phyloP scores from a whole-genome alignment of 192 early-diverging fungal genomes.

The Coemansia sp. region DNA sequence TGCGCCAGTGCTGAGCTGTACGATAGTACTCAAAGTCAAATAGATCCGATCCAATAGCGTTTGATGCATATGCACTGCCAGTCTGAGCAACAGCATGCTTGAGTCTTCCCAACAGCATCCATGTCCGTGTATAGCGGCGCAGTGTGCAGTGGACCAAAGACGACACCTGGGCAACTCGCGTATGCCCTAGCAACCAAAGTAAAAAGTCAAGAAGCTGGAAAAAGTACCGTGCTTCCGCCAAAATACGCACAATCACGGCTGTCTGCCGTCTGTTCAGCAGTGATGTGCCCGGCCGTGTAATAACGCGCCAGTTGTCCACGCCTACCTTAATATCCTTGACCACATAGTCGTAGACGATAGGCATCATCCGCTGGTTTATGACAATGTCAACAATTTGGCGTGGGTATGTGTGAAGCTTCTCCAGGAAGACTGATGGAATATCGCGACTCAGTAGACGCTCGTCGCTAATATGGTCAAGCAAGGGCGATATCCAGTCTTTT shows the following conservation, averaged over 20 bases:
- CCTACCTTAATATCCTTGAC: slow-evolving; percentile 54
- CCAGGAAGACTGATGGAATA: neutral
- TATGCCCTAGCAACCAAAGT: slow-evolving; percentile 42
- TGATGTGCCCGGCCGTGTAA: slow-evolving; percentile 72
- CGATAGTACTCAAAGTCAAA: slow-evolving; percentile 42
- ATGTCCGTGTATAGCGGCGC: slow-evolving; percentile 21
- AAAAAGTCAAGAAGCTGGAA: slow-evolving; percentile 39
- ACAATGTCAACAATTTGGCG: slow-evolving; percentile 30
- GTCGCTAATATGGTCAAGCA: slow-evolving; percentile 22
- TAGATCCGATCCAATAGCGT: slow-evolving; percentile 1
- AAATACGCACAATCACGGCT: slow-evolving; percentile 35
- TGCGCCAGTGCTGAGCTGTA: slow-evolving; percentile 27
- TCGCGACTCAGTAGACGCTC: slow-evolving; percentile 15
- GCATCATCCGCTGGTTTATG: slow-evolving; percentile 36
- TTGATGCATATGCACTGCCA: neutral
- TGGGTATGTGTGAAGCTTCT: slow-evolving; percentile 10
- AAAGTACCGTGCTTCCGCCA: slow-evolving; percentile 15
- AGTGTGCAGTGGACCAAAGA: slow-evolving; percentile 20
- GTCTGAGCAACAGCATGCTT: slow-evolving; percentile 4
- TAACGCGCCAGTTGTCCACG: slow-evolving; percentile 77
- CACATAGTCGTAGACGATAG: slow-evolving; percentile 43
- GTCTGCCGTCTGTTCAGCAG: slow-evolving; percentile 72
- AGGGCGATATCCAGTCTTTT: slow-evolving; percentile 43
- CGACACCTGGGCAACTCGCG: slow-evolving; percentile 10
- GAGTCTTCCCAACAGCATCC: slow-evolving; percentile 30